phyloP scores from a whole-genome alignment of 345 rosid genomes.

The Populus euphratica region DNA sequence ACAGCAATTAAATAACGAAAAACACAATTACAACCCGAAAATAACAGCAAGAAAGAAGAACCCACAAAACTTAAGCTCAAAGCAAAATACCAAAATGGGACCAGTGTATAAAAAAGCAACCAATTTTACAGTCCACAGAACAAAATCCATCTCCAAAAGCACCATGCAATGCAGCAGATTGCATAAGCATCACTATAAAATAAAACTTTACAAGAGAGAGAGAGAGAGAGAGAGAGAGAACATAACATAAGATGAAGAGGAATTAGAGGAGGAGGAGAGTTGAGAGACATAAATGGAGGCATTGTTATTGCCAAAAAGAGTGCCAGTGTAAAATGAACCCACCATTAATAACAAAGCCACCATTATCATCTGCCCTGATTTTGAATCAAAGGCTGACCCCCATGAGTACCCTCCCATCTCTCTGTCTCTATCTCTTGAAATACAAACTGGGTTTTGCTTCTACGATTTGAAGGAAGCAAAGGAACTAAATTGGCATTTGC shows the following conservation, averaged over 20 bases:
- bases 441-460: neutral
- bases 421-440: neutral
- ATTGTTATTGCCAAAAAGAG: slow-evolving; percentile 64
- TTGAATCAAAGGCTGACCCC: slow-evolving; percentile 61
- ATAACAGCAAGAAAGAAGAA: neutral
- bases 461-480: neutral
- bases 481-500: neutral
- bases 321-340: slow-evolving; percentile 77
- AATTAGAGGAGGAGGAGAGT: slow-evolving; percentile 24
- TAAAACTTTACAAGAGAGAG: neutral
- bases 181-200: neutral
- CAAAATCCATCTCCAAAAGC: neutral
- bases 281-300: slow-evolving; percentile 45
- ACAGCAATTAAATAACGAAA: neutral
- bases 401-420: slow-evolving; percentile 54
- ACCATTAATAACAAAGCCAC: slow-evolving; percentile 59
- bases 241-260: slow-evolving; percentile 22
- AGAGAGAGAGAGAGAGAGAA: neutral
- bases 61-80: neutral
- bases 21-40: neutral
- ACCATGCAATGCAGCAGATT: neutral
- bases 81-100: neutral
- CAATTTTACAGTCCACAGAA: neutral
- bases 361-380: slow-evolving; percentile 69
- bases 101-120: neutral